Percentiles rank a stretch among this genome's conserved stretches.
Conservation (phyloP, 2,329 filamentous ascomycete genomes). For the Ceratocystiopsis brevicomis region DNA sequence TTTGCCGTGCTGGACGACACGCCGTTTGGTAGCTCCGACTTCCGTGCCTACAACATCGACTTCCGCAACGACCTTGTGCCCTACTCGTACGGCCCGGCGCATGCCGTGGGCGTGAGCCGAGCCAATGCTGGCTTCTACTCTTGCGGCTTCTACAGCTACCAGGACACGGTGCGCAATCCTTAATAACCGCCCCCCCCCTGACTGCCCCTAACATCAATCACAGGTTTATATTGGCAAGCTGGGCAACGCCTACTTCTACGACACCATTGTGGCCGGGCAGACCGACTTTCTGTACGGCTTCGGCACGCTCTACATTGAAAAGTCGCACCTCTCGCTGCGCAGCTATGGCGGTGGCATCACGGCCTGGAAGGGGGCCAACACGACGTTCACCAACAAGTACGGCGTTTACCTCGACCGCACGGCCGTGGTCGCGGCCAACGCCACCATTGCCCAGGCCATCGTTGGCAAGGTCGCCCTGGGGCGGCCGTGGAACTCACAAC, state of each 20-base stretch:
- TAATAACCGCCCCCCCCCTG: too few species aligned
- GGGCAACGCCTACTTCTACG: slow-evolving; percentile 45
- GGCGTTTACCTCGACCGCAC: slow-evolving; percentile 42
- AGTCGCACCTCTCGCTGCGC: slow-evolving; percentile 33
- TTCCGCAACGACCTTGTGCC: slow-evolving; percentile 34
- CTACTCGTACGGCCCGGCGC: slow-evolving; percentile 31
- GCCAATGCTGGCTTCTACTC: slow-evolving; percentile 51
- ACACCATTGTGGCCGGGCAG: slow-evolving; percentile 40
- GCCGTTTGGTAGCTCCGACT: slow-evolving; percentile 43
- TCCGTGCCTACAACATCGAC: slow-evolving; percentile 48
- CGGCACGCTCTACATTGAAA: slow-evolving; percentile 42
- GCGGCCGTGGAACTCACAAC: slow-evolving; percentile 41
- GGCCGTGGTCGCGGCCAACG: slow-evolving; percentile 34
- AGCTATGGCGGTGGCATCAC: slow-evolving; percentile 47
- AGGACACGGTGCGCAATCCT: slow-evolving; percentile 34
- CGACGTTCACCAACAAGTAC: slow-evolving; percentile 1
- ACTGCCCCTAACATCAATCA: too few species aligned
- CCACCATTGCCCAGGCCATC: slow-evolving; percentile 17
- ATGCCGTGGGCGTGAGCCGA: slow-evolving; percentile 40
- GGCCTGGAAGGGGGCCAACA: slow-evolving; percentile 36
- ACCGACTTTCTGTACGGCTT: slow-evolving; percentile 42
- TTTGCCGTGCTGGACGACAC: slow-evolving; percentile 40
- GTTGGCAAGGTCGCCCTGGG: slow-evolving; percentile 35
- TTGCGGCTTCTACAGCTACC: slow-evolving; percentile 46
- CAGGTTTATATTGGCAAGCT: slow-evolving; percentile 46